phyloP scores from a whole-genome alignment of 2,329 filamentous ascomycete species.

The Xylariales sp. region DNA sequence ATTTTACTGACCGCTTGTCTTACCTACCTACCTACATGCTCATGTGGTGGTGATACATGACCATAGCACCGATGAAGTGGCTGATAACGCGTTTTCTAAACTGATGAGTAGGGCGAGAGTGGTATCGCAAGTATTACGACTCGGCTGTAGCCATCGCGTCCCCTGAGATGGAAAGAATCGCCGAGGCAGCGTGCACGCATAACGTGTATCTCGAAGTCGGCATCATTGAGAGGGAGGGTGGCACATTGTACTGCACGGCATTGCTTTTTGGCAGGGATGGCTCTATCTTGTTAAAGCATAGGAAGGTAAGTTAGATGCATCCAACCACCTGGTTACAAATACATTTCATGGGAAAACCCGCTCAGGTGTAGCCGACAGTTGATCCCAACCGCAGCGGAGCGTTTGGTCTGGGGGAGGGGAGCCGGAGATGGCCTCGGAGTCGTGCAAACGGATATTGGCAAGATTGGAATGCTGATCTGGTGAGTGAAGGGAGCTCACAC shows the following conservation, averaged over 20 bases:
- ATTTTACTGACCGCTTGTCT: not conserved
- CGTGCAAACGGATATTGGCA: constrained; percentile 55
- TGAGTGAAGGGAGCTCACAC: constrained; percentile 33
- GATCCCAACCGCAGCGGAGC: constrained; percentile 55
- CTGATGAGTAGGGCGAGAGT: constrained; percentile 51
- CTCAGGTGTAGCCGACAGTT: constrained; percentile 43
- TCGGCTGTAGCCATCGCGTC: constrained; percentile 55
- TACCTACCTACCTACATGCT: not conserved
- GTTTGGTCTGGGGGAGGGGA: constrained; percentile 60
- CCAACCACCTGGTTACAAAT: not conserved
- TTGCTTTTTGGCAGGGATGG: constrained; percentile 54
- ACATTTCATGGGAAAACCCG: not conserved
- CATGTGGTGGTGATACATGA: not conserved
- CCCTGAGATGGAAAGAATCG: constrained; percentile 51
- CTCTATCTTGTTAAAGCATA: constrained; percentile 51
- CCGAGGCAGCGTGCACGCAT: constrained; percentile 51
- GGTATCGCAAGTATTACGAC: constrained; percentile 56
- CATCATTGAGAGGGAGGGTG: constrained; percentile 56
- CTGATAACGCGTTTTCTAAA: constrained; percentile 3
- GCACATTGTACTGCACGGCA: constrained; percentile 56
- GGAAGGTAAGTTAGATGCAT: constrained; percentile 49
- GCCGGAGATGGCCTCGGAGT: constrained; percentile 55
- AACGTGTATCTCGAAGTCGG: constrained; percentile 53
- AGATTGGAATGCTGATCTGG: constrained; percentile 57
- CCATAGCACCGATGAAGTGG: not conserved